Evolutionary conservation across 768 basidiomycete genomes (phyloP).

Genomic region (Amanita polypyramis): DNA sequence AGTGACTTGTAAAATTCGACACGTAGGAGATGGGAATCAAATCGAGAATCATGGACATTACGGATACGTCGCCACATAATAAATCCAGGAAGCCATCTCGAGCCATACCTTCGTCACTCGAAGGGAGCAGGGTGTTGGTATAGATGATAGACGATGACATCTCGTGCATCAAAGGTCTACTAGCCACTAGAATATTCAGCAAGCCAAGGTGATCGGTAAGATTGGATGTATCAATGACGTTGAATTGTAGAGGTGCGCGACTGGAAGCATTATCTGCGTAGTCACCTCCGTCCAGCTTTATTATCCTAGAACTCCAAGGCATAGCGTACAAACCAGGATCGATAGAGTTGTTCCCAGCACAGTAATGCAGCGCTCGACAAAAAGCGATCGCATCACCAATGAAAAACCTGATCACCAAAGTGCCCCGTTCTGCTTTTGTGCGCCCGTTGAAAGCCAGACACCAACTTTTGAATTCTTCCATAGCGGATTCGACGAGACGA

Average conservation of each 20-base stretch:
- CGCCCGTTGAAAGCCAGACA: constrained; percentile 19
- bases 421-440: not conserved
- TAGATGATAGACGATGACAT: constrained; percentile 24
- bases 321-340: constrained; percentile 21
- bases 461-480: constrained; percentile 25
- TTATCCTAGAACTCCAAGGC: constrained; percentile 23
- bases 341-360: constrained; percentile 10
- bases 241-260: constrained; percentile 26
- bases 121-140: constrained; percentile 29
- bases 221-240: constrained; percentile 42
- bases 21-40: constrained; percentile 28
- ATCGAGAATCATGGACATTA: constrained; percentile 31
- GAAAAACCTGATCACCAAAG: constrained; percentile 27
- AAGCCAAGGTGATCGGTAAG: constrained; percentile 37
- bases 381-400: constrained; percentile 29
- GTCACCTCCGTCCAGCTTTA: constrained; percentile 22
- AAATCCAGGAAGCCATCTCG: constrained; percentile 21
- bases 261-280: constrained; percentile 13
- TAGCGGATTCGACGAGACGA: constrained; percentile 20
- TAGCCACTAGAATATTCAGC: constrained; percentile 30
- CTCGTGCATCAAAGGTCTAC: constrained; percentile 26
- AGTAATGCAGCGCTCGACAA: constrained; percentile 24
- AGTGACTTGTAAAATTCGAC: constrained; percentile 29
- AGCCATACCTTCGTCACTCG: constrained; percentile 14
- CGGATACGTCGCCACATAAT: constrained; percentile 28